Conservation (phyloP, 1,139 yeast genomes). For the Wickerhamomyces sp. region DNA sequence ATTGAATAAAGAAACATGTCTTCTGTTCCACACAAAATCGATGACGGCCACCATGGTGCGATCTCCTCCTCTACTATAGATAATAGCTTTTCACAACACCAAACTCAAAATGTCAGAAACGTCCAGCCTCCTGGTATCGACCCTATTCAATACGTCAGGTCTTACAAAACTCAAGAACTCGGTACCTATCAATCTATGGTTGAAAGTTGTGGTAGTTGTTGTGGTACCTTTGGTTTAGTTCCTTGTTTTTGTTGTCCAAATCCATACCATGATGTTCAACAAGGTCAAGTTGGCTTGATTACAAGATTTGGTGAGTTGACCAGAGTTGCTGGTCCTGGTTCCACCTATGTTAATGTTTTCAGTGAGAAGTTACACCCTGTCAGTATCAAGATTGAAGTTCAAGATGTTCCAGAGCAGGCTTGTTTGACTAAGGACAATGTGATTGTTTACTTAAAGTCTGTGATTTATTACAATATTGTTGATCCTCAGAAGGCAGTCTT, state of each 20-base stretch:
- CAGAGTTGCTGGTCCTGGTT: slow-evolving; percentile 67
- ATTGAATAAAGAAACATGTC: no score
- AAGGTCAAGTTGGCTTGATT: slow-evolving; percentile 68
- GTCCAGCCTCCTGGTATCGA: slow-evolving; percentile 9
- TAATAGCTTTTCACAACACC: no score
- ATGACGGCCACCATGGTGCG: background rate
- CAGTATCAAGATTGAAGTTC: slow-evolving; percentile 53
- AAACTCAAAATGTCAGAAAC: background rate
- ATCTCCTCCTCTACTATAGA: background rate
- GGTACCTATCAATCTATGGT: slow-evolving; percentile 35
- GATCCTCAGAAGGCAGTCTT: slow-evolving; percentile 68
- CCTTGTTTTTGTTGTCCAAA: slow-evolving; percentile 55
- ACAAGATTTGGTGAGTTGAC: slow-evolving; percentile 67
- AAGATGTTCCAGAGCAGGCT: slow-evolving; percentile 62
- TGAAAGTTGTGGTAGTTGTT: slow-evolving; percentile 38
- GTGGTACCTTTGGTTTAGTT: slow-evolving; percentile 52
- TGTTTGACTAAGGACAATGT: slow-evolving; percentile 74
- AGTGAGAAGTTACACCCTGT: slow-evolving; percentile 52
- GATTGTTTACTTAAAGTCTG: slow-evolving; percentile 56
- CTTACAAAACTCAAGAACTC: slow-evolving; percentile 16
- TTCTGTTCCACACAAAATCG: no score
- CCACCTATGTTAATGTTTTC: slow-evolving; percentile 59
- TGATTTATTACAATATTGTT: slow-evolving; percentile 60
- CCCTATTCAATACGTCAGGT: slow-evolving; percentile 13
- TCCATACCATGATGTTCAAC: slow-evolving; percentile 58